Conservation (phyloP, 257 asterid species). For the Solanum microdontum region DNA sequence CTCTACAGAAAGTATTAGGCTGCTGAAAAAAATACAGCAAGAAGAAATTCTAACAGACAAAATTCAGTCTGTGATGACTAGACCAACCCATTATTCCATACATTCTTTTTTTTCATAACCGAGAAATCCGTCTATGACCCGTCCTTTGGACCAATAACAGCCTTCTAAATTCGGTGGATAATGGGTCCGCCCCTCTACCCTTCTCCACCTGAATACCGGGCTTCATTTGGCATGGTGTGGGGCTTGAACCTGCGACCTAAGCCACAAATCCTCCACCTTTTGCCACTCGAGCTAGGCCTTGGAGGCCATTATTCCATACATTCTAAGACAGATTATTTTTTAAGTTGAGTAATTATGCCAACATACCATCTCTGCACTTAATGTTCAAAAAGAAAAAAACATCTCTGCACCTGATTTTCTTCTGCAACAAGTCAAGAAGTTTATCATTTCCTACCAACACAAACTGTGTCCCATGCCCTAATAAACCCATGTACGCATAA, state of each 20-base stretch:
- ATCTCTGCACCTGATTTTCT: neutral
- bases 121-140: too few relatives aligned
- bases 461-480: neutral
- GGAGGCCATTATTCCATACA: neutral
- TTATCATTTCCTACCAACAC: neutral
- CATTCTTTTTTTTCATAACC: neutral
- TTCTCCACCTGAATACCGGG: too few relatives aligned
- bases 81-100: neutral
- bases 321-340: neutral
- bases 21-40: neutral
- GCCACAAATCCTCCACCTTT: neutral
- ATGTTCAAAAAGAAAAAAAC: neutral
- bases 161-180: too few relatives aligned
- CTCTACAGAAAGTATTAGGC: neutral
- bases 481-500: neutral
- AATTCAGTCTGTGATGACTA: neutral
- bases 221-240: neutral
- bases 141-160: too few relatives aligned
- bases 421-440: neutral
- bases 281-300: neutral
- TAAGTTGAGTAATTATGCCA: neutral
- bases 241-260: neutral
- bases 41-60: neutral
- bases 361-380: neutral
- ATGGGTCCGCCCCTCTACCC: too few relatives aligned